Base-by-base conservation (phyloP, 495 filamentous ascomycete genomes). In the Penicillium mononematosum region DNA sequence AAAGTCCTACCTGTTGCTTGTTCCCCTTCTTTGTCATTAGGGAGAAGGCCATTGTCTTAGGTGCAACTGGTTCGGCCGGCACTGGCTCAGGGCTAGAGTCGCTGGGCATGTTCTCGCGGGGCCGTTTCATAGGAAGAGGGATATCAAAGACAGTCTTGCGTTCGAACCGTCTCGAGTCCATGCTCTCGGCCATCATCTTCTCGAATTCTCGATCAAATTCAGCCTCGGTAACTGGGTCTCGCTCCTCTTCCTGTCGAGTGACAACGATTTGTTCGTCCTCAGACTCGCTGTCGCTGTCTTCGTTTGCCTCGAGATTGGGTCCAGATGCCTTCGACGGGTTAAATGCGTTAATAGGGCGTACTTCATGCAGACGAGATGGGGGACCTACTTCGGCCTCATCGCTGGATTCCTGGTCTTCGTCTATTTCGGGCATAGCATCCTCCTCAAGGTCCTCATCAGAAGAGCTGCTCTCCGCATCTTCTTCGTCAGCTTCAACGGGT, bases 181-280 rank as follows among this genome's bases (percentile, higher is more conserved):
- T 74, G 76, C 92, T 96, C 66, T 99, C 94, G 58, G 92, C 81
- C 95, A 98, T 97, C 86, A 99, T 89, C 72, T 97, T 98, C 17
- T 95, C 92, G 70, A 95, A 91, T 75, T 98, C 94, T 63, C 94
- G 90, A 64, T 98, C 95, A 64, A 99, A 99, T 38, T 99, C 95
- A 6, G 93, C 94, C 59, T 98, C 94, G 43, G 85, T 89, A 73
- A 96, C 91, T 0, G 94, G 95, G 58, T 99, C 92, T 42, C 92
- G 82, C 66, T 95, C 86, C 70, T 96, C 90, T 65, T 96, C 88
- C 65, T 91, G 85, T 42, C 90, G 83, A 12, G 91, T 93, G 41
- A 99, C 92, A 36, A 96, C 79, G 53, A 97, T 95, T 9, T 90
- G 83, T 63, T 96, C 92, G 51, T 96, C 91, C 53, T 81, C 87